Evolutionary conservation across 129 eudicot genomes (phyloP), one percentile per base, ranked within the genome.

Genomic region (Chrysanthemum makinoi): DNA sequence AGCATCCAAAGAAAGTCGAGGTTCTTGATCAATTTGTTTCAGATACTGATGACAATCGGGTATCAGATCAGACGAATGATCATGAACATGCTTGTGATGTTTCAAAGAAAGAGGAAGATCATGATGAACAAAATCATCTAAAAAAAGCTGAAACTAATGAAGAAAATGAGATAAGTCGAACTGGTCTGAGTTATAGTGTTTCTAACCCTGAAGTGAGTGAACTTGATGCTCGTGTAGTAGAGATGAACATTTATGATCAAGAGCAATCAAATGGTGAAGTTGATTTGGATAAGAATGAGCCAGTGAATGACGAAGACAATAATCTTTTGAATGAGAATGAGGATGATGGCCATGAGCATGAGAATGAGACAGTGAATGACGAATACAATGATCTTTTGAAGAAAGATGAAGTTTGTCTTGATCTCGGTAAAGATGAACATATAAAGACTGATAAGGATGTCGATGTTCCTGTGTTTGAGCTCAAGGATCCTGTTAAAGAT

Each of bases 401-500:
- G 30, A 28, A 28, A 2, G 33, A 28, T 28, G 33, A 3, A 28
- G 33, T 28, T 28, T 28, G 33, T 28, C 33, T 28, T 28, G 75
- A 71, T 58, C 18, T 57, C 33, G 48, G 3, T 26, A 33, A 69
- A 54, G 26, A 65, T 10, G 70, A 9, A 43, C 70, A 65, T 16
- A 44, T 7, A 46, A 14, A 65, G 16, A 18, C 46, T 44, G 56
- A 49, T 8, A 28, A 67, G 39, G 68, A 11, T 11, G 16, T 6
- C 4, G 33, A 3, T 11, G 28, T 4, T 62, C 62, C 18, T 6
- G 50, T 50, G 30, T 53, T 70, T 9, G 65, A 70, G 19, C 56
- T 56, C 46, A 70, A 55, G 43, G 53, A 35, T 33, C 74, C 17
- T 16, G 35, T 69, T 28, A 33, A 69, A 54, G 26, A 65, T 10